phyloP scores from a whole-genome alignment of 345 rosid genomes.

The Angophora floribunda region DNA sequence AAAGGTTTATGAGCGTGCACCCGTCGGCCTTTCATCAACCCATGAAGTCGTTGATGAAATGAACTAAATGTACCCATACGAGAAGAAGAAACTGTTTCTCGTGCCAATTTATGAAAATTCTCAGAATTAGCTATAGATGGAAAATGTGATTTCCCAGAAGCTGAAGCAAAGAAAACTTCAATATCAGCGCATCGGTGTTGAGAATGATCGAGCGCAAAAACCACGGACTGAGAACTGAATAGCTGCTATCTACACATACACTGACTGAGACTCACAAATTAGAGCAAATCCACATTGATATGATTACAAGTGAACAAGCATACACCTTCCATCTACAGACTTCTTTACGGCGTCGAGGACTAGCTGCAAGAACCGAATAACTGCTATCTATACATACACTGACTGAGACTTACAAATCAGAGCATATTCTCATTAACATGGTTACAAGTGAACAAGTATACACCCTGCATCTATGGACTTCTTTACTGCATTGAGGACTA shows the following conservation, averaged over 20 bases:
- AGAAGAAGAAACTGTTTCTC: neutral
- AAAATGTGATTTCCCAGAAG: neutral
- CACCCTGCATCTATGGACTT: slow-evolving; percentile 53
- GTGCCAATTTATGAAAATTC: neutral
- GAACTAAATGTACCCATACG: neutral
- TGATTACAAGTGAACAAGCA: slow-evolving; percentile 25
- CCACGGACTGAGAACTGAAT: neutral
- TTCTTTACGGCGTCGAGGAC: slow-evolving; percentile 51
- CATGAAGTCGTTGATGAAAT: neutral
- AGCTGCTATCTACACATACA: neutral
- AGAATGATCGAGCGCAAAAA: neutral
- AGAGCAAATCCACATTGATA: neutral
- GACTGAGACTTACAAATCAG: neutral
- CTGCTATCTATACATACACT: neutral
- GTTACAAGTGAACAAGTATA: slow-evolving; percentile 27
- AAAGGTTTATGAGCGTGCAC: neutral
- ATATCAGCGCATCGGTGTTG: neutral
- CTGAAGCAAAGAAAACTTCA: neutral
- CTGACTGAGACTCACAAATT: neutral
- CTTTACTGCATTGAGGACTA: slow-evolving; percentile 48
- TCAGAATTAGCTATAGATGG: neutral
- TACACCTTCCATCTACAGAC: slow-evolving; percentile 46
- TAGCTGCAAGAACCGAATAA: slow-evolving; percentile 9
- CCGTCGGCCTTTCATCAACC: neutral
- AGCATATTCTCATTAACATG: neutral